A percentile compares a stretch with the other conserved stretches of the same genome.
phyloP scores from a whole-genome alignment of 169 alveolate species.

The Plasmodium cynomolgi region DNA sequence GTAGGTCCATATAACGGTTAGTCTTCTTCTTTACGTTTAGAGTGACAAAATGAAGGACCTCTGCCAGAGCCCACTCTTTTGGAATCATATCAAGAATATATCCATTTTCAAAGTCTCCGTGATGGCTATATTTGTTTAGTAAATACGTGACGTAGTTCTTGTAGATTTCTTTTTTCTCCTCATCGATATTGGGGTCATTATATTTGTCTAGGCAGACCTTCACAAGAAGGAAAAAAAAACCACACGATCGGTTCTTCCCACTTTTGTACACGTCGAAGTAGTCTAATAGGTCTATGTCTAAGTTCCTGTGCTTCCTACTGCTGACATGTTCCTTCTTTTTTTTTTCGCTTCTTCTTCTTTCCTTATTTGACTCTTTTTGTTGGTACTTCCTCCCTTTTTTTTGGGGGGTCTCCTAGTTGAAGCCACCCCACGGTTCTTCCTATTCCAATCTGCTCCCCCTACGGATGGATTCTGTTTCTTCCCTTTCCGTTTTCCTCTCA shows the following conservation, averaged over 20 bases:
- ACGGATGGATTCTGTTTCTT: background rate
- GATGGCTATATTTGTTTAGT: conserved; percentile 41
- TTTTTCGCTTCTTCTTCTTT: background rate
- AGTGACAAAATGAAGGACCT: conserved; percentile 10
- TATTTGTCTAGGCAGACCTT: conserved; percentile 28
- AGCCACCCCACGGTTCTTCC: background rate
- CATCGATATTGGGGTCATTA: background rate
- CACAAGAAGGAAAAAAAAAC: conserved; percentile 48
- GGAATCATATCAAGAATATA: conserved; percentile 33
- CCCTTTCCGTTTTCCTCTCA: background rate
- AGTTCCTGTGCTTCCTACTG: conserved; percentile 6
- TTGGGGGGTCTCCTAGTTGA: background rate
- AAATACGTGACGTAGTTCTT: conserved; percentile 11
- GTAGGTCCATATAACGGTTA: conserved; percentile 15
- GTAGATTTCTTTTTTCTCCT: conserved; percentile 8
- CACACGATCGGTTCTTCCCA: conserved; percentile 2
- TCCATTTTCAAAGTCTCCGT: conserved; percentile 33
- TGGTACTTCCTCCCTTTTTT: background rate
- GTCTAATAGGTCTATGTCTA: conserved; percentile 15
- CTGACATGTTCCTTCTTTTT: background rate
- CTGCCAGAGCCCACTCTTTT: conserved; percentile 25
- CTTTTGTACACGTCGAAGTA: conserved; percentile 33
- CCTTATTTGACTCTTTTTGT: background rate
- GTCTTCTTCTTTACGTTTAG: conserved; percentile 13
- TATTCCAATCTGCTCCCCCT: background rate